Conservation (phyloP, 2,329 filamentous ascomycete genomes). For the Curvularia eragrostidis region DNA sequence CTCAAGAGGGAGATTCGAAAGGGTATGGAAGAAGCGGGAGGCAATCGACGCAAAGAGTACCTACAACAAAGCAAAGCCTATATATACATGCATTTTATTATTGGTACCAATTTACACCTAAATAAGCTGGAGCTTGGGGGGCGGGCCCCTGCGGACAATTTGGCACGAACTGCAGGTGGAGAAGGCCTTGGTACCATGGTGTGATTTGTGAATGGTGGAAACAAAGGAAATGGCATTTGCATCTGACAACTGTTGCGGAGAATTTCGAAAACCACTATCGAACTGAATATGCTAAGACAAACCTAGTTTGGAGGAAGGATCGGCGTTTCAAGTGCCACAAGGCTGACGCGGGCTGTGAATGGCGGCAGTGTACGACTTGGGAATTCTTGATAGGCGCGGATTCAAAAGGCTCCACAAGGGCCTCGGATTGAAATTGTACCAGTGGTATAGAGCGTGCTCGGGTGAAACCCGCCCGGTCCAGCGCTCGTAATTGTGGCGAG, state of each 20-base stretch:
- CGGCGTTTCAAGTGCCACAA: constrained; percentile 8
- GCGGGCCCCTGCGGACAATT: neutral
- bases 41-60: neutral
- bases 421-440: neutral
- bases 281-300: constrained; percentile 1
- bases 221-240: neutral
- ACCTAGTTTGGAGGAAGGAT: constrained; percentile 8
- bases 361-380: constrained; percentile 2
- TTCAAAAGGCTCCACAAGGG: neutral
- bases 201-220: constrained; percentile 13
- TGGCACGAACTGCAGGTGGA: constrained; percentile 5
- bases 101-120: neutral
- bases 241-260: constrained; percentile 13
- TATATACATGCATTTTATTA: neutral
- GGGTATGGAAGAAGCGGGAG: neutral
- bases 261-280: constrained; percentile 5
- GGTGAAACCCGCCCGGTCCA: constrained; percentile 1
- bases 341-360: constrained; percentile 5
- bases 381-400: neutral
- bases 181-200: neutral
- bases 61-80: neutral
- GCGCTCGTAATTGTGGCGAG: neutral
- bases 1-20: neutral
- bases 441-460: neutral
- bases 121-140: neutral